Evolutionary conservation across 805 yeast genomes (phyloP).

Genomic region (Saturnispora besseyi): DNA sequence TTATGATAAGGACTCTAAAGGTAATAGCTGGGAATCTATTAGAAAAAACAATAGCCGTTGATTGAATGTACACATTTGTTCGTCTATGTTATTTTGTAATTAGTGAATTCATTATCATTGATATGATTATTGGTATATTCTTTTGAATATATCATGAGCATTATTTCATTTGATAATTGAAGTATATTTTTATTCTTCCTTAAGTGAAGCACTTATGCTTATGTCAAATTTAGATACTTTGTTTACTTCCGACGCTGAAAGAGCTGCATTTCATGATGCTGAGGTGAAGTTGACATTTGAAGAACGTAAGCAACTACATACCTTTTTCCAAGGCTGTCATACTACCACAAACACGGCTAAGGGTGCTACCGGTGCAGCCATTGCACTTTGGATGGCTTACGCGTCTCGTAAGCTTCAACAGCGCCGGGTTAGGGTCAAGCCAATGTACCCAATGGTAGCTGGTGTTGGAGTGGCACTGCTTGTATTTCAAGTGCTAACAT

Average conservation of each 20-base stretch:
- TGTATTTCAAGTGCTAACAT: constrained; percentile 24
- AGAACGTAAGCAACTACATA: constrained; percentile 36
- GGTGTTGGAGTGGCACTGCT: constrained; percentile 34
- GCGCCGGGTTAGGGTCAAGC: constrained; percentile 30
- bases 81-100: not conserved
- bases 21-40: constrained; percentile 1
- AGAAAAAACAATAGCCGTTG: not conserved
- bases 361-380: constrained; percentile 34
- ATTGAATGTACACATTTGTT: not conserved
- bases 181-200: no score
- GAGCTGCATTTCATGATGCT: constrained; percentile 38
- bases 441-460: constrained; percentile 31
- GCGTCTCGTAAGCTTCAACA: constrained; percentile 19
- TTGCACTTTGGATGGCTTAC: constrained; percentile 37
- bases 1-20: not conserved
- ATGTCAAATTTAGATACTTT: constrained; percentile 8
- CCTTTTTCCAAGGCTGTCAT: constrained; percentile 30
- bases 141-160: not conserved
- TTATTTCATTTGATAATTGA: not conserved
- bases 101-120: not conserved
- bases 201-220: not conserved
- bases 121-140: not conserved
- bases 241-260: constrained; percentile 28
- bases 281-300: constrained; percentile 34
- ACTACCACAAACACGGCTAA: constrained; percentile 26